Evolutionary conservation across 805 yeast genomes (phyloP).

Genomic region (Metschnikowia bowlesiae): DNA sequence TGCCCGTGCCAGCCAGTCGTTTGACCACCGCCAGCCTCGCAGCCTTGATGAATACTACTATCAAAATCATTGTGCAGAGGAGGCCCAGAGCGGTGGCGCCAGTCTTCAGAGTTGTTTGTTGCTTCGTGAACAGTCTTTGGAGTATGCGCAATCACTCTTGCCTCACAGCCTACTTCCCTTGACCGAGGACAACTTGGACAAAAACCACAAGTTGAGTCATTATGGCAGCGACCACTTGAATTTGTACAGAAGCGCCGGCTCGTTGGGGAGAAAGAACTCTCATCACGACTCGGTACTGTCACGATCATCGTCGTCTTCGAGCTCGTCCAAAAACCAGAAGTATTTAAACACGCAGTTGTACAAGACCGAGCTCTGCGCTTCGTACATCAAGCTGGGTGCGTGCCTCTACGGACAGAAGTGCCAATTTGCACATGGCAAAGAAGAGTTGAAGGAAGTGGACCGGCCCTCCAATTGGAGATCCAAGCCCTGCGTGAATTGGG

Average conservation of each 20-base stretch:
- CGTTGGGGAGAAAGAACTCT: constrained; percentile 2
- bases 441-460: constrained; percentile 67
- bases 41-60: background rate
- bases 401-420: constrained; percentile 92
- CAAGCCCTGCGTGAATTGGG: constrained; percentile 87
- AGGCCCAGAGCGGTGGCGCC: background rate
- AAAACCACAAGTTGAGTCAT: background rate
- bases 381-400: constrained; percentile 57
- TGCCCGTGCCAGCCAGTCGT: background rate
- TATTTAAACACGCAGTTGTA: constrained; percentile 60
- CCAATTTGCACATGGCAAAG: constrained; percentile 88
- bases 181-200: constrained; percentile 36
- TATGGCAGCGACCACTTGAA: background rate
- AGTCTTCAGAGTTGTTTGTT: constrained; percentile 14
- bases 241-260: background rate
- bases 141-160: constrained; percentile 20
- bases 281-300: constrained; percentile 11
- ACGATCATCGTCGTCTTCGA: constrained; percentile 4
- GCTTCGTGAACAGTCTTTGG: constrained; percentile 21
- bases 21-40: constrained; percentile 11
- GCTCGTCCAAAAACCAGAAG: constrained; percentile 5
- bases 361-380: constrained; percentile 87
- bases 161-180: constrained; percentile 25
- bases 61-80: background rate
- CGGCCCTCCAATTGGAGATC: constrained; percentile 85